Evolutionary conservation across 2,329 filamentous ascomycete genomes (phyloP).

Genomic region (Aphanocladium album): DNA sequence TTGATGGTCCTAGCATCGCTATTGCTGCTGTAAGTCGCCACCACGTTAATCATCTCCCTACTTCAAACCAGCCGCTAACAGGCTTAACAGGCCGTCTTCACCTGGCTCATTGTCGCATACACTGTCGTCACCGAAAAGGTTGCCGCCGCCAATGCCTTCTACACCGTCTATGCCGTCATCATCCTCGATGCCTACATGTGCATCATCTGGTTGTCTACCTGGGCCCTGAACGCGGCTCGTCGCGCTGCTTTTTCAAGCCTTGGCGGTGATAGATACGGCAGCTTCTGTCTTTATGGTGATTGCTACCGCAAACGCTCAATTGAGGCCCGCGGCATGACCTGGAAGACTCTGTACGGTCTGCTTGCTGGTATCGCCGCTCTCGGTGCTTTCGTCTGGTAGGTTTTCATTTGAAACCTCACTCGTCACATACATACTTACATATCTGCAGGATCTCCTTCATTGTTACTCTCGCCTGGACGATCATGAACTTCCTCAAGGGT

Average conservation of each 20-base stretch:
- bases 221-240: conserved; percentile 12
- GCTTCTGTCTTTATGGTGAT: conserved; percentile 13
- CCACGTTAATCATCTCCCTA: neutral
- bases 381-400: conserved; percentile 39
- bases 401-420: neutral
- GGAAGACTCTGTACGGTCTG: neutral
- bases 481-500: conserved; percentile 30
- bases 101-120: conserved; percentile 41
- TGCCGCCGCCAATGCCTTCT: conserved; percentile 27
- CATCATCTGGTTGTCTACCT: conserved; percentile 44
- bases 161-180: conserved; percentile 42
- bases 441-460: conserved; percentile 34
- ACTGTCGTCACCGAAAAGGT: conserved; percentile 37
- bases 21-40: conserved; percentile 24
- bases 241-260: neutral
- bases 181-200: conserved; percentile 39
- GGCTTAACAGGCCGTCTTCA: conserved; percentile 35
- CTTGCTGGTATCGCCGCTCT: conserved; percentile 38
- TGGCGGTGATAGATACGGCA: conserved; percentile 20
- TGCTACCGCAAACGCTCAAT: conserved; percentile 9
- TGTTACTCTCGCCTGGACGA: conserved; percentile 31
- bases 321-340: neutral
- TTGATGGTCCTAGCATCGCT: conserved; percentile 25
- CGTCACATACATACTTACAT: neutral
- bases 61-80: conserved; percentile 8